Evolutionary conservation across 108 stramenopile species (phyloP), one percentile per base, ranked within the genome.

Genomic region (Cyclotella choctawhatcheeana): DNA sequence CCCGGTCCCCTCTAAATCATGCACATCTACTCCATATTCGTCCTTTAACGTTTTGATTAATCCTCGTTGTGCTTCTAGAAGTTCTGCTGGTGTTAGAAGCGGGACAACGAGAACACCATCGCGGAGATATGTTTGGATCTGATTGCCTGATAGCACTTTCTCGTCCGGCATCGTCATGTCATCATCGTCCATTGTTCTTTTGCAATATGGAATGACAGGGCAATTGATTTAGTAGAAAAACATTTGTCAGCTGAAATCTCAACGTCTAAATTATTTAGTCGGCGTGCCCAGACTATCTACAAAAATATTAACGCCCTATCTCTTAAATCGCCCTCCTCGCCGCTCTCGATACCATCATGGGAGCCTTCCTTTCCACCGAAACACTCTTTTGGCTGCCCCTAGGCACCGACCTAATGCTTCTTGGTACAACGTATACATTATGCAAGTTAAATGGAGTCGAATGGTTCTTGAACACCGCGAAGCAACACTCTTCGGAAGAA

Each of bases 81-180:
- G 20, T 52, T 94, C 88, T 6, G 66, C 44, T 10, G 61, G n/a
- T 5, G 77, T 62, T 6, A 94, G 64, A 6, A 94, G 64, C 54
- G 88, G 51, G 26, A 92, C 90, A 2, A 94, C 90, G 47, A 94
- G 69, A 32, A 94, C 76, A 22, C 93, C 93, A 50, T 83, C 66
- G 2, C 43, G 33, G 8, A 80, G 54, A 58, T 71, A 87, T 34
- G 65, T 71, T 54, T 71, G 34, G 64, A 87, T 83, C 56, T 85
- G 86, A 32, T 65, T 51, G 2, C 51, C 59, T 18, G 71, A 37
- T 35, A 79, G 71, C 20, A 40, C 37, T 35, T 35, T 14, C 13
- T 31, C 29, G 55, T 29, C 29, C 47, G 17, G 17, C 47, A 48
- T 8, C 47, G 17, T 48, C 47, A 40, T 40, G 8, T 40, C 8